Percentiles rank a stretch among this genome's conserved stretches.
Conservation (phyloP, 768 basidiomycete species). For the Clitopilus passeckerianus region DNA sequence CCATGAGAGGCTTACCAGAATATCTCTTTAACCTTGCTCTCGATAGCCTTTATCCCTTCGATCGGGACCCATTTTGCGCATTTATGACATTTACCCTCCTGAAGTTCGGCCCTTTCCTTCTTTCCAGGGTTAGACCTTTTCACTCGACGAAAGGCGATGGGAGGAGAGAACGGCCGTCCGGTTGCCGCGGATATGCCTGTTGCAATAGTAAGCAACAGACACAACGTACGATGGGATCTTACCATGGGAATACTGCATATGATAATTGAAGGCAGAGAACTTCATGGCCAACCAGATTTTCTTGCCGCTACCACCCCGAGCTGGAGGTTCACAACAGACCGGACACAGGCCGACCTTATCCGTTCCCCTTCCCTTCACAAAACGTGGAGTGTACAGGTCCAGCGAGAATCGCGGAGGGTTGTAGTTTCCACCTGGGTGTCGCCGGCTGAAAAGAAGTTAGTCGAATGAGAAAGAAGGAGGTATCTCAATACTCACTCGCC, state of each 20-base stretch:
- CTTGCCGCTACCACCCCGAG: constrained; percentile 61
- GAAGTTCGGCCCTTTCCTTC: constrained; percentile 52
- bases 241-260: constrained; percentile 82
- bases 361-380: constrained; percentile 62
- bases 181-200: constrained; percentile 68
- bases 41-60: constrained; percentile 70
- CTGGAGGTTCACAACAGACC: constrained; percentile 57
- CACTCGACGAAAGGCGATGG: constrained; percentile 51
- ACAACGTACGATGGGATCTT: constrained; percentile 8
- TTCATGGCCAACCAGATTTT: constrained; percentile 75
- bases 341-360: constrained; percentile 77
- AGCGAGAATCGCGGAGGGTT: constrained; percentile 56
- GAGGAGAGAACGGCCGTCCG: constrained; percentile 74
- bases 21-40: constrained; percentile 68
- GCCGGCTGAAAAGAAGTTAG: constrained; percentile 13
- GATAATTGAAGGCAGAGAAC: constrained; percentile 80
- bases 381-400: constrained; percentile 78
- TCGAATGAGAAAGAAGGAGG: neutral
- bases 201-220: constrained; percentile 3
- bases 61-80: constrained; percentile 70
- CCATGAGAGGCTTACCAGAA: constrained; percentile 52
- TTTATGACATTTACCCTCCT: constrained; percentile 75
- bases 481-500: constrained; percentile 25
- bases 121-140: constrained; percentile 44
- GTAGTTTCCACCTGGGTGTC: constrained; percentile 44